phyloP scores from a whole-genome alignment of 2,329 filamentous ascomycete genomes.

The Fusarium nodosum region DNA sequence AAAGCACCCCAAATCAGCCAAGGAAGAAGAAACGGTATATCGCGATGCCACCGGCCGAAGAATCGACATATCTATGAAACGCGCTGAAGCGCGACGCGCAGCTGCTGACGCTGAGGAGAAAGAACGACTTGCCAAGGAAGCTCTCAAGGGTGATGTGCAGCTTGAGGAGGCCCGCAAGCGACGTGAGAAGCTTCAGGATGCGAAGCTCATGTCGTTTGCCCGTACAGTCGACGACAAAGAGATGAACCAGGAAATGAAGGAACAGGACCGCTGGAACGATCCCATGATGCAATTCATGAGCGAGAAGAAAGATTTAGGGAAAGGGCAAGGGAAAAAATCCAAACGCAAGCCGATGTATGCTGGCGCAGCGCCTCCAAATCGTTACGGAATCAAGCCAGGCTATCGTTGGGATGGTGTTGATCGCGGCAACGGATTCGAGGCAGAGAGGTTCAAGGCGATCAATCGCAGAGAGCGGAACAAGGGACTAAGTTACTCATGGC shows the following conservation, averaged over 20 bases:
- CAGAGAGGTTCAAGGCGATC: conserved; percentile 88
- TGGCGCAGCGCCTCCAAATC: conserved; percentile 86
- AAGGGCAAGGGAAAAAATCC: conserved; percentile 51
- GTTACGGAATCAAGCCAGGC: conserved; percentile 92
- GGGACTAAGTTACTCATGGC: conserved; percentile 91
- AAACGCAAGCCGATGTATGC: conserved; percentile 77
- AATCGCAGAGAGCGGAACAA: conserved; percentile 83
- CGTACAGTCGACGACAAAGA: conserved; percentile 85
- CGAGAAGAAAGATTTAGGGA: conserved; percentile 57
- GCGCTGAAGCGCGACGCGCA: conserved; percentile 82
- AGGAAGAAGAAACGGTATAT: conserved; percentile 87
- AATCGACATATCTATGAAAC: conserved; percentile 91
- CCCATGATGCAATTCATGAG: conserved; percentile 85
- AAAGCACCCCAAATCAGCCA: conserved; percentile 57
- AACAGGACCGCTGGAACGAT: conserved; percentile 88
- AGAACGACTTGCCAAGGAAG: conserved; percentile 75
- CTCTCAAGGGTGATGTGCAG: conserved; percentile 89
- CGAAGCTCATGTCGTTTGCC: conserved; percentile 84
- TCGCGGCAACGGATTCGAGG: conserved; percentile 92
- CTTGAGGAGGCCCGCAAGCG: conserved; percentile 73
- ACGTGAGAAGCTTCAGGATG: conserved; percentile 80
- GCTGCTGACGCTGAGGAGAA: conserved; percentile 78
- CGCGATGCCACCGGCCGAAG: conserved; percentile 95
- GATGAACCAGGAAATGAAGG: conserved; percentile 86
- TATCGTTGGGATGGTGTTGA: conserved; percentile 98